phyloP scores from a whole-genome alignment of 106 monocot species.

The Dendrobium officinale region DNA sequence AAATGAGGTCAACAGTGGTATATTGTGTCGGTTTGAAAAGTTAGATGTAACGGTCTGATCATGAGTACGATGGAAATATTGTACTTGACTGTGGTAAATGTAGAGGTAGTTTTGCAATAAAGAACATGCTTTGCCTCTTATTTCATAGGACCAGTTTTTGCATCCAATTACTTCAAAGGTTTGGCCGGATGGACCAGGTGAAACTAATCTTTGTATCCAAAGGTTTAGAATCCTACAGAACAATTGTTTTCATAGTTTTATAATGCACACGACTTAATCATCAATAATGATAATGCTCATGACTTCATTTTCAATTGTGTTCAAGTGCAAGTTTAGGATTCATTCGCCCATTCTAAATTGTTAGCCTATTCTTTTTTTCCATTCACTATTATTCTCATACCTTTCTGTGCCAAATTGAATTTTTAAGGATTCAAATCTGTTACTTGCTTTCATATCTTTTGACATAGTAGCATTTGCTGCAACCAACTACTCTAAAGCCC shows the following conservation, averaged over 20 bases:
- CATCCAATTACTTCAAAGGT: background rate
- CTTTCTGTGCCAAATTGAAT: too few species aligned
- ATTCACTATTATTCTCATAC: too few species aligned
- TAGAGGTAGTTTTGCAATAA: background rate
- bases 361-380: too few species aligned
- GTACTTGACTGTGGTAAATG: background rate
- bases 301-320: background rate
- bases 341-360: too few species aligned
- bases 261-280: background rate
- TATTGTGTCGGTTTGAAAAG: background rate
- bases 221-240: background rate
- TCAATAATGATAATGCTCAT: background rate
- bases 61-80: background rate
- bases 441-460: too few species aligned
- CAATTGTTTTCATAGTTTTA: background rate
- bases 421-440: too few species aligned
- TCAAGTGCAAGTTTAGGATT: background rate
- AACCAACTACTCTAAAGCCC: too few species aligned
- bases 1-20: background rate
- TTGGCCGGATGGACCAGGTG: background rate
- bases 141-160: background rate
- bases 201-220: background rate
- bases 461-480: too few species aligned
- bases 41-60: background rate
- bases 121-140: background rate